Percentiles rank a stretch among this genome's conserved stretches.
These are phyloP conservation scores for Brassica rapa DNA, from an alignment of 345 rosid species.

Conservation along the genomic window DNA sequence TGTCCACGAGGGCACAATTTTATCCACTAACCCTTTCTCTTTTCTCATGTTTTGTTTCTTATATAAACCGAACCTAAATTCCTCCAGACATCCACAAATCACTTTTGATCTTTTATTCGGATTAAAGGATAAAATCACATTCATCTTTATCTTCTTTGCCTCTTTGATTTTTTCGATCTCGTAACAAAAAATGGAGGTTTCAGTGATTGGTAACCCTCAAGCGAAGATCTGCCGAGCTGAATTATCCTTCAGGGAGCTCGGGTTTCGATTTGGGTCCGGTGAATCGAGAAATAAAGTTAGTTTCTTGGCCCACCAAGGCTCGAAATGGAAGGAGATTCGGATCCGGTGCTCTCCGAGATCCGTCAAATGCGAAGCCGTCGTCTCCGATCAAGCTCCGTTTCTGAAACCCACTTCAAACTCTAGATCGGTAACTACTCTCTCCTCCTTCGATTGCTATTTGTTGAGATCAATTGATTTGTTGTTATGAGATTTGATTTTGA, in stretches of 20 bases:
- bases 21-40: slow-evolving; percentile 10
- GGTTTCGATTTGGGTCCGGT: slow-evolving; percentile 31
- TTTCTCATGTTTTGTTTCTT: neutral
- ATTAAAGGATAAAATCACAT: neutral
- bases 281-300: slow-evolving; percentile 39
- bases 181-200: slow-evolving; percentile 54
- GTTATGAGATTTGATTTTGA: neutral
- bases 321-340: slow-evolving; percentile 38
- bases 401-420: slow-evolving; percentile 34
- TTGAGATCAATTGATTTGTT: neutral
- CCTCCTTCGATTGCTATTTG: neutral
- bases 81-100: slow-evolving; percentile 6
- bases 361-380: slow-evolving; percentile 46
- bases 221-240: slow-evolving; percentile 46
- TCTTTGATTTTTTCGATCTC: neutral
- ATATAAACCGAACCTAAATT: slow-evolving; percentile 30
- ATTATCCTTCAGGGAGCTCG: slow-evolving; percentile 42
- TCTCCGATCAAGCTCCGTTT: slow-evolving; percentile 28
- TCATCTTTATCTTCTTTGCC: neutral
- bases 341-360: slow-evolving; percentile 51
- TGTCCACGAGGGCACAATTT: slow-evolving; percentile 21
- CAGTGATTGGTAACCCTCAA: slow-evolving; percentile 58
- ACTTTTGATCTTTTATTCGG: neutral
- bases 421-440: slow-evolving; percentile 49
- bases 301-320: slow-evolving; percentile 37